Conservation (phyloP, 768 basidiomycete genomes). For the Scleroderma bovista region DNA sequence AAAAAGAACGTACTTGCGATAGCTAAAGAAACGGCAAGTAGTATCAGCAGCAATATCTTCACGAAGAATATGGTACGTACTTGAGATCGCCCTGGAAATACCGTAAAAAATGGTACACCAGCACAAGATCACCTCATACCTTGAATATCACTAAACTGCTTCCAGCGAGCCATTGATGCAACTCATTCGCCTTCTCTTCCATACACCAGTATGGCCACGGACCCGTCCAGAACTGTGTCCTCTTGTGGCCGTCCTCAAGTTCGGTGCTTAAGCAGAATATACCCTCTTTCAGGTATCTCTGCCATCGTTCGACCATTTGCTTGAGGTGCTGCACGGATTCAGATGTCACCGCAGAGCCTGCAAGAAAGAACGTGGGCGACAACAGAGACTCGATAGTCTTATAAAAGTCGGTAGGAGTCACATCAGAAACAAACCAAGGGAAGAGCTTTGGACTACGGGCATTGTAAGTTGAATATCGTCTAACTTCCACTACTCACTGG, state of each 20-base stretch:
- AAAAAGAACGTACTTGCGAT: slow-evolving; percentile 63
- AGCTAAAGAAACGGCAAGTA: slow-evolving; percentile 36
- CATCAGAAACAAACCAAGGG: slow-evolving; percentile 97
- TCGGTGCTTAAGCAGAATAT: slow-evolving; percentile 58
- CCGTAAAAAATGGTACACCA: neutral
- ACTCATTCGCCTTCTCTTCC: slow-evolving; percentile 42
- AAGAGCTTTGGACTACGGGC: slow-evolving; percentile 77
- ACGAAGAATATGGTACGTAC: slow-evolving; percentile 39
- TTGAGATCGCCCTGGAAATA: slow-evolving; percentile 75
- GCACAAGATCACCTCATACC: slow-evolving; percentile 30
- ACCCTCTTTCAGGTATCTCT: slow-evolving; percentile 60
- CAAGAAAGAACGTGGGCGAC: slow-evolving; percentile 51
- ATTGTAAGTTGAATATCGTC: slow-evolving; percentile 7
- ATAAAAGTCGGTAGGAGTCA: slow-evolving; percentile 80
- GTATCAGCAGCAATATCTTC: neutral
- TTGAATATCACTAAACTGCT: slow-evolving; percentile 82
- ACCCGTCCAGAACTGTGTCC: slow-evolving; percentile 64
- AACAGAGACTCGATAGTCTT: slow-evolving; percentile 53
- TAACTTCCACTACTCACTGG: slow-evolving; percentile 55
- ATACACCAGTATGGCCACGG: slow-evolving; percentile 77
- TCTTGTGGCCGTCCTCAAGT: slow-evolving; percentile 23
- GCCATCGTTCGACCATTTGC: slow-evolving; percentile 67
- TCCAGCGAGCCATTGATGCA: slow-evolving; percentile 46
- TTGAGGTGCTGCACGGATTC: slow-evolving; percentile 40
- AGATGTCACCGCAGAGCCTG: slow-evolving; percentile 13